Evolutionary conservation across 2,329 filamentous ascomycete species (phyloP).

Genomic region (Arachnomyces sp.): DNA sequence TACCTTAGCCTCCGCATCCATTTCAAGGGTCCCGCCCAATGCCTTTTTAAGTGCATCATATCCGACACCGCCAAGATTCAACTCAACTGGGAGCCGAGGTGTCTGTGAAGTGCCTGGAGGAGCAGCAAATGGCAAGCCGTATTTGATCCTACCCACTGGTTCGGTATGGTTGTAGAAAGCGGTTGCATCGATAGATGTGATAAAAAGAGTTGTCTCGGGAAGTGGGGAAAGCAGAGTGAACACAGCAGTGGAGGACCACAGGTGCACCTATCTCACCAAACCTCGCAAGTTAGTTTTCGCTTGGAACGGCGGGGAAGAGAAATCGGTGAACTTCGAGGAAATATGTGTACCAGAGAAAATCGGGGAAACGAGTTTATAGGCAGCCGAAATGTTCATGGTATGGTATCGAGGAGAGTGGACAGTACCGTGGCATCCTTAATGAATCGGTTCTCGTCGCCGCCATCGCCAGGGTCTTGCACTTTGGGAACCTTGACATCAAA

Average conservation of each 20-base stretch:
- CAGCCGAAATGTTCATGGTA: too few relatives aligned
- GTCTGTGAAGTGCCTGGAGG: constrained; percentile 65
- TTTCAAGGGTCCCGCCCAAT: constrained; percentile 66
- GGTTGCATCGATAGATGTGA: constrained; percentile 74
- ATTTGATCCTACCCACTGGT: constrained; percentile 66
- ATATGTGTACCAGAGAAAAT: constrained; percentile 20
- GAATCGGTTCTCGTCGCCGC: constrained; percentile 52
- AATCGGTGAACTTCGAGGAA: not conserved
- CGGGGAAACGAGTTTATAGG: constrained; percentile 5
- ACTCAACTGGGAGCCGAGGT: constrained; percentile 72
- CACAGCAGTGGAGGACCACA: constrained; percentile 75
- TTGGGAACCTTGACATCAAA: constrained; percentile 64
- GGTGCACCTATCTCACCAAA: constrained; percentile 50
- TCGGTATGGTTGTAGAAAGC: constrained; percentile 77
- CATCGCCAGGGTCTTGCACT: constrained; percentile 45
- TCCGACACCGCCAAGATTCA: constrained; percentile 67
- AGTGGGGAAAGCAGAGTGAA: constrained; percentile 80
- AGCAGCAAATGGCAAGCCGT: constrained; percentile 65
- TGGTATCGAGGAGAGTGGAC: constrained; percentile 17
- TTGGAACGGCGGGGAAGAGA: not conserved
- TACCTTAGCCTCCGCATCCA: constrained; percentile 71
- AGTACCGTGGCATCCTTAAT: constrained; percentile 67
- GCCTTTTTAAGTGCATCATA: constrained; percentile 74
- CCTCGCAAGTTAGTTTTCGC: constrained; percentile 11
- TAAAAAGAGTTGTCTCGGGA: constrained; percentile 59